Percentiles rank a stretch among this genome's conserved stretches.
phyloP scores from a whole-genome alignment of 2,329 filamentous ascomycete genomes.

The Talaromyces sp. region DNA sequence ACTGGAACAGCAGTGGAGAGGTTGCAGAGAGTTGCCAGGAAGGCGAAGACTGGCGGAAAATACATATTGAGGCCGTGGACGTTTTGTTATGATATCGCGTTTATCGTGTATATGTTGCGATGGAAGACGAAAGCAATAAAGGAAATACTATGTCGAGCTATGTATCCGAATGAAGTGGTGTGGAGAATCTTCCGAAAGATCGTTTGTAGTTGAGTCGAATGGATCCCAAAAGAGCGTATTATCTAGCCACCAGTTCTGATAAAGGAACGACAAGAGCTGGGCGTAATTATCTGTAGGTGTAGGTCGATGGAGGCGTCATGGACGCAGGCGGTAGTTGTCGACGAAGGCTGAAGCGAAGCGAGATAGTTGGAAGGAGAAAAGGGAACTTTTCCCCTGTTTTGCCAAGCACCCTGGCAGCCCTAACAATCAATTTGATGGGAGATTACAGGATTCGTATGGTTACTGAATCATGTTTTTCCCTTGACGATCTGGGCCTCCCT shows the following conservation, averaged over 20 bases:
- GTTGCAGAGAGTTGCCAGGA: slow-evolving; percentile 14
- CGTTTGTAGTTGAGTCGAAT: neutral
- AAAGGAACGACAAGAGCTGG: slow-evolving; percentile 23
- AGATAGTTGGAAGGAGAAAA: neutral
- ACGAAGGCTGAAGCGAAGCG: neutral
- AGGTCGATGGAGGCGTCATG: slow-evolving; percentile 4
- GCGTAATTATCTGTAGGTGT: slow-evolving; percentile 7
- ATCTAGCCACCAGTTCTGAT: neutral
- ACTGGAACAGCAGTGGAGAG: slow-evolving; percentile 18
- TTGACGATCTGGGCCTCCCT: slow-evolving; percentile 1
- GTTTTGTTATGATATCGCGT: neutral
- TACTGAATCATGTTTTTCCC: neutral
- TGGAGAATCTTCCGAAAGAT: slow-evolving; percentile 1
- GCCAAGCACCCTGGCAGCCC: neutral
- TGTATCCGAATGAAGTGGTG: neutral
- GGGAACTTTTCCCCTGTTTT: slow-evolving; percentile 4
- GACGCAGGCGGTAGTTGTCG: slow-evolving; percentile 8
- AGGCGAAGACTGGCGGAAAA: slow-evolving; percentile 12
- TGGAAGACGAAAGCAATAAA: neutral
- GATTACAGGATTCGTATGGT: neutral
- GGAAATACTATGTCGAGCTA: neutral
- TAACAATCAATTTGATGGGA: neutral
- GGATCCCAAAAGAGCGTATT: slow-evolving; percentile 1
- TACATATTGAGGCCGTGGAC: slow-evolving; percentile 10
- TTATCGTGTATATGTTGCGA: neutral